Evolutionary conservation across 164 flowering plant genomes (phyloP).

Genomic region (Warburgia ugandensis): DNA sequence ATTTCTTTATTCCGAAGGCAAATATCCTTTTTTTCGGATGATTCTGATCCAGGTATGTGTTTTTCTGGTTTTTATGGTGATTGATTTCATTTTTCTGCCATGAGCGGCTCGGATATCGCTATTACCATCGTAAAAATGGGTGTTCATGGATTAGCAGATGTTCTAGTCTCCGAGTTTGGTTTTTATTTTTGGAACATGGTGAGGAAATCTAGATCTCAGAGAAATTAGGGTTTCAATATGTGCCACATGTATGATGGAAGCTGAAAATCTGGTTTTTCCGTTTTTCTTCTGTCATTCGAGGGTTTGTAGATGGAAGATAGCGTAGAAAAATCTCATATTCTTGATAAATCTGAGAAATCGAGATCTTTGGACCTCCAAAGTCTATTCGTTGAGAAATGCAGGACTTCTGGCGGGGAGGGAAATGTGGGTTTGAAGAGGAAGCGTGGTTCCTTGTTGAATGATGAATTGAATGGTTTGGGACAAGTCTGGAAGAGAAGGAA

Average conservation of each 20-base stretch:
- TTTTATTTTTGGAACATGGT: constrained; percentile 12
- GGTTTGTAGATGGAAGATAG: constrained; percentile 68
- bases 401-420: constrained; percentile 9
- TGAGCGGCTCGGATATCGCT: too few relatives aligned
- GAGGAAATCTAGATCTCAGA: constrained; percentile 30
- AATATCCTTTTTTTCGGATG: not conserved
- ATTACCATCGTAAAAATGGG: constrained; percentile 7
- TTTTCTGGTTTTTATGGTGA: constrained; percentile 3
- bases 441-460: constrained; percentile 12
- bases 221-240: constrained; percentile 19
- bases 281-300: constrained; percentile 25
- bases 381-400: constrained; percentile 30
- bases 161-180: constrained; percentile 8
- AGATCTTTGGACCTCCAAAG: constrained; percentile 64
- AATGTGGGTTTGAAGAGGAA: constrained; percentile 21
- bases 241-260: constrained; percentile 40
- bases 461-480: constrained; percentile 4
- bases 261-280: constrained; percentile 31
- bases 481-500: constrained; percentile 33
- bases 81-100: constrained; percentile 1
- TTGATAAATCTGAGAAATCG: constrained; percentile 38
- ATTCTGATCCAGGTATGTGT: constrained; percentile 34
- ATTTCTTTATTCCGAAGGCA: too few relatives aligned
- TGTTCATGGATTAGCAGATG: constrained; percentile 8
- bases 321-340: constrained; percentile 33